Evolutionary conservation across 169 alveolate genomes (phyloP).

Genomic region (Eimeria praecox): DNA sequence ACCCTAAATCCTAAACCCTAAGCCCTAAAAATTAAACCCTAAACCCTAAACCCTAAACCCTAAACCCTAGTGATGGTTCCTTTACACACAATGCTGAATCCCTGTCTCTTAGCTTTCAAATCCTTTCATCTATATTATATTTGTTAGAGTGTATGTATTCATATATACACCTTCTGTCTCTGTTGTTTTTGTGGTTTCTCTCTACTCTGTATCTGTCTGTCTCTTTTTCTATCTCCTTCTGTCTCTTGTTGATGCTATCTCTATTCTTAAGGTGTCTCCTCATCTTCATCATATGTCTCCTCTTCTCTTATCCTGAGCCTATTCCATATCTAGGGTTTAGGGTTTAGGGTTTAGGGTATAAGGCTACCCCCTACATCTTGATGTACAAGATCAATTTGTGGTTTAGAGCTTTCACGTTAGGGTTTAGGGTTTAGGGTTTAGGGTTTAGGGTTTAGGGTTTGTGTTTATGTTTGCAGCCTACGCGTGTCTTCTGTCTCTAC

Average conservation of each 20-base stretch:
- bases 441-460: not conserved
- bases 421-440: conserved; percentile 29
- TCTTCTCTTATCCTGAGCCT: not conserved
- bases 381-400: no score
- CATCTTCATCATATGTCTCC: not conserved
- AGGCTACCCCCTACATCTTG: no score
- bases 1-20: not conserved
- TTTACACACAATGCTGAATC: not conserved
- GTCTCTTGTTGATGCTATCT: not conserved
- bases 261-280: not conserved
- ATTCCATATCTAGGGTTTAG: not conserved
- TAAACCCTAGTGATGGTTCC: not conserved
- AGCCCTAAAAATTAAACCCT: not conserved
- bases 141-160: no score
- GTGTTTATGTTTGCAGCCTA: not conserved
- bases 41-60: not conserved
- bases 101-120: not conserved
- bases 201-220: not conserved
- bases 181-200: no score
- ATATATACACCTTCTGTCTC: no score
- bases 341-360: conserved; percentile 1
- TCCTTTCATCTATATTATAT: not conserved
- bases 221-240: not conserved
- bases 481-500: not conserved
- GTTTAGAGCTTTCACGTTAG: not conserved